Base-by-base conservation (phyloP, 345 rosid species). In the Eucalyptus rudis region DNA sequence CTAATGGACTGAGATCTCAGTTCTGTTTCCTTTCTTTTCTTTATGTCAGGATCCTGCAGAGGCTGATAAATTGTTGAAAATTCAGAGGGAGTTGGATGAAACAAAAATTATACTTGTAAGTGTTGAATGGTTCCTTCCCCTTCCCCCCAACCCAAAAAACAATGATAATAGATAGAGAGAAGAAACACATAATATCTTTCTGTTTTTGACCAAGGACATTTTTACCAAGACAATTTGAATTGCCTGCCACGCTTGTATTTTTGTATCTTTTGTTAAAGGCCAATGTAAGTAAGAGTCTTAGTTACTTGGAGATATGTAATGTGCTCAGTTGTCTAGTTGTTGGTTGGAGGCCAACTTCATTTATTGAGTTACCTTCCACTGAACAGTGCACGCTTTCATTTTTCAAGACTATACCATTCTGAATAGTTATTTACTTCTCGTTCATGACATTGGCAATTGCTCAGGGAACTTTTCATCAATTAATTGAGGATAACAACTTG, bases 41-140 rank as follows among this genome's bases (percentile, higher is more conserved):
- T 49, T 31, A 49, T 49, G 89, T 90, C 94, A 98, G 99, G 99
- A 98, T 91, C 99, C 99, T 89, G 98, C 97, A 22, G 99, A 98
- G 92, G 99, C 99, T 12, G 99, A 96, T 91, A 98, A 97, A 91
- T 93, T 97, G 91, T 89, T 98, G 95, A 98, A 94, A 94, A 98
- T 97, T 90, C 99, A 97, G 92, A 96, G 98, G 94, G 99, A 97
- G 91, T 94, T 98, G 95, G 99, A 98, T 90, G 99, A 98, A 91
- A 98, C 99, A 14, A 98, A 98, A 93, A 97, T 98, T 91, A 96
- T 98, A 91, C 99, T 98, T 86, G 99, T 98, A 93, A 95, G 99
- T 93, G 33, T 86, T 36, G 12, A 58, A 24, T 83, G 31, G 22
- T 87, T 31, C 49, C 49, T 86, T 13, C 80, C 40, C 33, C 22